These are phyloP conservation scores for Globisporangium nunn DNA, from an alignment of 352 stramenopile genomes.

Conservation along the genomic window DNA sequence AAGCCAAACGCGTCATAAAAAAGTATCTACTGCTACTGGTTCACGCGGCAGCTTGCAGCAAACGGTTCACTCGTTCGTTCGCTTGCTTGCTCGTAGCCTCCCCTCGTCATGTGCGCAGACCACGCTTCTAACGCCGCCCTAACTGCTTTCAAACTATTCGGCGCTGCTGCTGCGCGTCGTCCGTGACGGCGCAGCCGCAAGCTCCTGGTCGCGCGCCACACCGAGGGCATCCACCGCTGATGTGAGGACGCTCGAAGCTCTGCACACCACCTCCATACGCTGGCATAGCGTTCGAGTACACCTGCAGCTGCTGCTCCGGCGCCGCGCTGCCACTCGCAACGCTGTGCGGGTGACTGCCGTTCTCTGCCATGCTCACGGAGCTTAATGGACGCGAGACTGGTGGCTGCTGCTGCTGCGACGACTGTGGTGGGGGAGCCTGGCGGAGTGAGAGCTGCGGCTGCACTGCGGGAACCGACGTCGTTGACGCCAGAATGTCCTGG, in stretches of 20 bases:
- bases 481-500: slow-evolving; percentile 78
- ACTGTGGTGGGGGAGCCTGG: background rate
- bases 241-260: slow-evolving; percentile 22
- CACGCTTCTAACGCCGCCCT: too few species aligned
- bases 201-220: slow-evolving; percentile 13
- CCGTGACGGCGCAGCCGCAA: slow-evolving; percentile 14
- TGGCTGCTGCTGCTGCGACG: slow-evolving; percentile 13
- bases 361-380: slow-evolving; percentile 10
- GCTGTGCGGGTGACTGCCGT: background rate
- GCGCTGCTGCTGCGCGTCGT: slow-evolving; percentile 18
- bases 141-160: slow-evolving; percentile 38
- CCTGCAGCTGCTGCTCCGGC: slow-evolving; percentile 21
- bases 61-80: too few species aligned
- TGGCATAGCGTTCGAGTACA: slow-evolving; percentile 35
- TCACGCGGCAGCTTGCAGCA: too few species aligned
- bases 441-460: background rate
- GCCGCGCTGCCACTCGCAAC: slow-evolving; percentile 16
- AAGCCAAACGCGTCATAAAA: too few species aligned
- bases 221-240: slow-evolving; percentile 9
- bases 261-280: slow-evolving; percentile 16
- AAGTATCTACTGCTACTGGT: too few species aligned
- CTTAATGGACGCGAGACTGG: slow-evolving; percentile 2
- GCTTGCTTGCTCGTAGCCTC: too few species aligned
- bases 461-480: slow-evolving; percentile 5
- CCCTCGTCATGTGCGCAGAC: too few species aligned